phyloP scores from a whole-genome alignment of 768 basidiomycete genomes.

The Chlorophyllum brunneum region DNA sequence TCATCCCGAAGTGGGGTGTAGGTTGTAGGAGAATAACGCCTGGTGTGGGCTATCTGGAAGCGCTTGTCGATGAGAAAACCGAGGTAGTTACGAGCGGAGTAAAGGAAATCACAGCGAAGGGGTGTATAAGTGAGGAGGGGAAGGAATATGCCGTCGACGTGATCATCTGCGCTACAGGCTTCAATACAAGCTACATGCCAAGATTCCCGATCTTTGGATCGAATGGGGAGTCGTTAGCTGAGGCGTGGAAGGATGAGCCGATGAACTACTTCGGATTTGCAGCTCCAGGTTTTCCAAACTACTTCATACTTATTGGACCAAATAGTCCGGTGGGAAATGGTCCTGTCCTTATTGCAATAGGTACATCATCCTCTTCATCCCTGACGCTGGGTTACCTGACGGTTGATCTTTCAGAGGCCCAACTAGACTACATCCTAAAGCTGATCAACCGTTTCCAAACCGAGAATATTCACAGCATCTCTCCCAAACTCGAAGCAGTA shows the following conservation, averaged over 20 bases:
- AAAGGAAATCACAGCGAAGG: slow-evolving; percentile 24
- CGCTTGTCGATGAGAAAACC: slow-evolving; percentile 27
- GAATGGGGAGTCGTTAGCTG: slow-evolving; percentile 20
- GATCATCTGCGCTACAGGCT: slow-evolving; percentile 36
- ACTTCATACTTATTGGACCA: slow-evolving; percentile 28
- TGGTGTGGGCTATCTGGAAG: slow-evolving; percentile 30
- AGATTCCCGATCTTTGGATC: slow-evolving; percentile 29
- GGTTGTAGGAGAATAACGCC: slow-evolving; percentile 34
- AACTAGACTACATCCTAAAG: slow-evolving; percentile 30
- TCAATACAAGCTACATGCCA: slow-evolving; percentile 30
- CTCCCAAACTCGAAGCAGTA: slow-evolving; percentile 30
- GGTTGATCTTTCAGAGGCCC: slow-evolving; percentile 22
- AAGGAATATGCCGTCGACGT: slow-evolving; percentile 30
- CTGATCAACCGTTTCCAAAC: slow-evolving; percentile 28
- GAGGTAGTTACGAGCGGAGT: slow-evolving; percentile 27
- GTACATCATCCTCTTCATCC: slow-evolving; percentile 14
- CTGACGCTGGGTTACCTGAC: neutral
- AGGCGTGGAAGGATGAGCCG: slow-evolving; percentile 21
- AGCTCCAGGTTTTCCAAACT: slow-evolving; percentile 30
- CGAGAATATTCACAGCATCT: slow-evolving; percentile 33
- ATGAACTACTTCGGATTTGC: slow-evolving; percentile 28
- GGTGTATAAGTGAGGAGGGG: slow-evolving; percentile 25
- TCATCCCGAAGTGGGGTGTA: slow-evolving; percentile 31
- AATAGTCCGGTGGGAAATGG: slow-evolving; percentile 34
- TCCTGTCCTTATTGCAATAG: slow-evolving; percentile 27